These are phyloP conservation scores for Calonectria honghensis DNA, from an alignment of 2,329 filamentous ascomycete genomes.

Conservation along the genomic window DNA sequence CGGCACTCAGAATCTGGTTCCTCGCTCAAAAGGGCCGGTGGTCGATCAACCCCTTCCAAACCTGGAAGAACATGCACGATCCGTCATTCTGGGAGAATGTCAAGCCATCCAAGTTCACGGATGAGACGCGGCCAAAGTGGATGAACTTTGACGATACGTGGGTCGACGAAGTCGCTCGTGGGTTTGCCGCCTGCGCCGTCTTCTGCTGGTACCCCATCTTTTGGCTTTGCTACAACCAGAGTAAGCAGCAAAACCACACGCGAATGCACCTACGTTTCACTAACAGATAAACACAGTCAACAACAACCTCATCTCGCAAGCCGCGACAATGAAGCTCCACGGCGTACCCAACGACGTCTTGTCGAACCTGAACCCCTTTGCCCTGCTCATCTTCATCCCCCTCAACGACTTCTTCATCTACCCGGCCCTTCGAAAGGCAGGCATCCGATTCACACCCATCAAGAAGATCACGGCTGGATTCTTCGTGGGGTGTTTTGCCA, in stretches of 20 bases:
- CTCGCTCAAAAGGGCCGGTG: conserved; percentile 81
- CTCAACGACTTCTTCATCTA: conserved; percentile 82
- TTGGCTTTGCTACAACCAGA: conserved; percentile 71
- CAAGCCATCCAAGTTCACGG: conserved; percentile 79
- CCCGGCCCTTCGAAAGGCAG: conserved; percentile 77
- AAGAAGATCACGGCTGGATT: conserved; percentile 84
- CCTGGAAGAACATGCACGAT: conserved; percentile 74
- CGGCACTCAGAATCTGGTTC: conserved; percentile 75
- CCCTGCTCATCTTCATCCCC: conserved; percentile 84
- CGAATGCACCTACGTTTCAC: background rate
- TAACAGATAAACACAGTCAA: conserved; percentile 63
- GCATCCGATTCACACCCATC: conserved; percentile 83
- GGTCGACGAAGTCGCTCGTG: conserved; percentile 84
- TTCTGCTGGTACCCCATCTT: conserved; percentile 81
- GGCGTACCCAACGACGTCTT: conserved; percentile 87
- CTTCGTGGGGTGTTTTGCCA: conserved; percentile 76
- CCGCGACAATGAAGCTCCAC: conserved; percentile 78
- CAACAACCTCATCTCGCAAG: conserved; percentile 78
- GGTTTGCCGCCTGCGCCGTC: conserved; percentile 80
- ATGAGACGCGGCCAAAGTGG: conserved; percentile 75
- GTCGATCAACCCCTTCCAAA: conserved; percentile 78
- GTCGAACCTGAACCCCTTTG: conserved; percentile 83
- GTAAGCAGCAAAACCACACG: conserved; percentile 51
- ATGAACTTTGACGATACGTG: conserved; percentile 88
- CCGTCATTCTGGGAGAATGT: conserved; percentile 79